Conservation (phyloP, 768 basidiomycete species). For the Lactarius akahatsu region DNA sequence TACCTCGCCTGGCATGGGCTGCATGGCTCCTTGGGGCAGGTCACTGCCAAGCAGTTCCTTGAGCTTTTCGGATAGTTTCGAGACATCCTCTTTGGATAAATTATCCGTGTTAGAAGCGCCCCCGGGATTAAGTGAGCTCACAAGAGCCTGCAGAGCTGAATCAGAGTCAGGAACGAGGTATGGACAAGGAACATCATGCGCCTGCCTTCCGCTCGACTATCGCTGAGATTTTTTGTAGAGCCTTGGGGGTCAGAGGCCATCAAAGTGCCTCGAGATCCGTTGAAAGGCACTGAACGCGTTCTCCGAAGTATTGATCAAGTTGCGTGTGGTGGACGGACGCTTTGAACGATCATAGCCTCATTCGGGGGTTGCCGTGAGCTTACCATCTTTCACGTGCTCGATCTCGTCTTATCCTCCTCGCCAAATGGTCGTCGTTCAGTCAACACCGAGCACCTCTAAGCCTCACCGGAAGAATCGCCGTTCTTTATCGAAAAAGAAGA, state of each 20-base stretch:
- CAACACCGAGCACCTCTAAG: constrained; percentile 35
- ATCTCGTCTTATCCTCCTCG: not conserved
- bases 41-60: constrained; percentile 53
- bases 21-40: constrained; percentile 32
- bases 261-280: not conserved
- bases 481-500: constrained; percentile 49
- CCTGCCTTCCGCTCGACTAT: constrained; percentile 22
- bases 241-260: constrained; percentile 20
- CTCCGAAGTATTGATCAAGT: too few species aligned
- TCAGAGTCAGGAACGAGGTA: constrained; percentile 11
- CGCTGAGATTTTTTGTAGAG: constrained; percentile 8
- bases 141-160: constrained; percentile 42
- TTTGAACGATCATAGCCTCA: not conserved
- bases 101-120: constrained; percentile 29
- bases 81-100: constrained; percentile 49
- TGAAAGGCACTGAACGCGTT: not conserved
- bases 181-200: not conserved
- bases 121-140: constrained; percentile 39
- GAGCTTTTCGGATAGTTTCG: constrained; percentile 58
- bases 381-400: not conserved
- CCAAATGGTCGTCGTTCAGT: constrained; percentile 45
- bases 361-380: constrained; percentile 11
- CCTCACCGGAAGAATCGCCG: constrained; percentile 41
- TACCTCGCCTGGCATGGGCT: constrained; percentile 62
- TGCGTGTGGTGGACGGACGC: too few species aligned